A percentile compares a stretch with the other conserved stretches of the same genome.
Evolutionary conservation across 108 stramenopile genomes (phyloP).

Genomic region (Mediolabrus comicus): DNA sequence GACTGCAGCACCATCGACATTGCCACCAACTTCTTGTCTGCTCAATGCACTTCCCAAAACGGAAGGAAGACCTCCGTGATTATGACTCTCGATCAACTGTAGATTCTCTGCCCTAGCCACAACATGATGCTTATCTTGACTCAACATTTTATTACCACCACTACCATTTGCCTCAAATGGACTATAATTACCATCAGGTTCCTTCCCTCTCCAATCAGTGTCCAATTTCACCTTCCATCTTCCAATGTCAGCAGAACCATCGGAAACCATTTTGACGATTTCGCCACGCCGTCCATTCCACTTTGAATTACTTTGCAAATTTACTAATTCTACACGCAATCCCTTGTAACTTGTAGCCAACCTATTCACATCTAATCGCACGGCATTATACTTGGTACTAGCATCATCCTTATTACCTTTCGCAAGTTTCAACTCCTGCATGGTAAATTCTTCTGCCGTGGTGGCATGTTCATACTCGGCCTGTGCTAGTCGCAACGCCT

Average conservation of each 20-base stretch:
- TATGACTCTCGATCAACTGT: conserved; percentile 1
- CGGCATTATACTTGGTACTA: background rate
- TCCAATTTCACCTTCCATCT: conserved; percentile 40
- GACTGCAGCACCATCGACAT: background rate
- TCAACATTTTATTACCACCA: background rate
- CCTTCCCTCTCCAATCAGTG: conserved; percentile 20
- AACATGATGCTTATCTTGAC: conserved; percentile 3
- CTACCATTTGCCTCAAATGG: background rate
- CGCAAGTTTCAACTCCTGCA: conserved; percentile 1
- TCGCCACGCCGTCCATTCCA: conserved; percentile 34
- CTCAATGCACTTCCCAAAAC: background rate
- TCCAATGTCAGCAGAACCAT: conserved; percentile 28
- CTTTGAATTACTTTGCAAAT: conserved; percentile 5
- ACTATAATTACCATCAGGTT: conserved; percentile 15
- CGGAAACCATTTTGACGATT: conserved; percentile 26
- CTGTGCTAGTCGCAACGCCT: background rate
- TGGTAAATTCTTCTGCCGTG: conserved; percentile 1
- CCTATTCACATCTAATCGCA: conserved; percentile 2
- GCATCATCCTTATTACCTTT: background rate
- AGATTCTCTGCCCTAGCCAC: conserved; percentile 44
- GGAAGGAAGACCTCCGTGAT: background rate
- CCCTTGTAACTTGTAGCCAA: background rate
- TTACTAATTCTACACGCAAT: conserved; percentile 3
- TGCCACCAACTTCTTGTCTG: conserved; percentile 1
- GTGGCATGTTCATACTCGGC: background rate